These are phyloP conservation scores for Polytrichum commune DNA, from an alignment of 225 moss, liverwort and hornwort species.

Conservation along the genomic window DNA sequence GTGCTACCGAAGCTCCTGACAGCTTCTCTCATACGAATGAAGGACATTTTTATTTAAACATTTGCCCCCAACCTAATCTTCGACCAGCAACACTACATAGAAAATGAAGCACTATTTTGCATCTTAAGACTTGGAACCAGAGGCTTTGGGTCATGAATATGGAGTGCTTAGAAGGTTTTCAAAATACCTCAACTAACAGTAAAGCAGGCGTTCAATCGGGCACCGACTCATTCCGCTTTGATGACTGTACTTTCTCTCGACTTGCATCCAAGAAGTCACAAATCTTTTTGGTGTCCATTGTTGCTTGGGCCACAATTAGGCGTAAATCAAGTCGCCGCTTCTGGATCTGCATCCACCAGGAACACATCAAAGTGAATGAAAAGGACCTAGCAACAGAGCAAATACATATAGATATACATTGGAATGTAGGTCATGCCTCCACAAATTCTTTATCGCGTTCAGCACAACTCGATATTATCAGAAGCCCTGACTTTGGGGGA, in stretches of 20 bases:
- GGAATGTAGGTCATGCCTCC: no score
- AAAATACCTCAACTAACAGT: constrained; percentile 73
- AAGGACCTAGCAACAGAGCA: no score
- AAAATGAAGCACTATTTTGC: no score
- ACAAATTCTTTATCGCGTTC: no score
- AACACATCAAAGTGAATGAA: neutral
- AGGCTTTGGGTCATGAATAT: neutral
- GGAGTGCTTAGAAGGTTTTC: neutral
- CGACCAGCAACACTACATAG: no score
- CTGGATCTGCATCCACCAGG: constrained; percentile 45
- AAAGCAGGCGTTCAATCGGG: constrained; percentile 63
- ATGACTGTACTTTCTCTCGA: constrained; percentile 45
- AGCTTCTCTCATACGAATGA: constrained; percentile 22
- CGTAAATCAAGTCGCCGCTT: constrained; percentile 81
- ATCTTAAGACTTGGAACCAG: neutral
- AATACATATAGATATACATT: no score
- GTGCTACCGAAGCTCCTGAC: constrained; percentile 53
- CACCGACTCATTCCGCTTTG: constrained; percentile 22
- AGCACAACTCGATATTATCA: no score
- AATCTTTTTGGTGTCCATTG: constrained; percentile 78
- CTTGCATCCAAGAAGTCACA: constrained; percentile 76
- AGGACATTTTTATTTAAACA: neutral
- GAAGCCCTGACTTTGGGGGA: no score
- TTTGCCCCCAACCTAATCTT: neutral
- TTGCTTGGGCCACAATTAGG: constrained; percentile 95